phyloP scores from a whole-genome alignment of 2,329 filamentous ascomycete genomes.

The Fusarium foetens region DNA sequence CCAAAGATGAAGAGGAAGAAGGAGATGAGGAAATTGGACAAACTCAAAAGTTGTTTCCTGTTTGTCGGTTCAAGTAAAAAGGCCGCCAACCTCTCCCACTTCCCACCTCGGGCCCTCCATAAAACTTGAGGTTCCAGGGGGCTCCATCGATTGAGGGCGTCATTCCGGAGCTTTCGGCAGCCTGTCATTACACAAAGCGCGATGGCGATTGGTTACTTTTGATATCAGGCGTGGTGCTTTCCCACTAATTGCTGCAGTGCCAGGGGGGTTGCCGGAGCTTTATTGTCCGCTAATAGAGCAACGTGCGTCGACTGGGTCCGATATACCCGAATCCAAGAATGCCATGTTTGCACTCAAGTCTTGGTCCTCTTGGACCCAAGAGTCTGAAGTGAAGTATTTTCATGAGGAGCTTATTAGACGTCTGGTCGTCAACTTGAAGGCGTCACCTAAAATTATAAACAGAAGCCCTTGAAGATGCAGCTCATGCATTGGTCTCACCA shows the following conservation, averaged over 20 bases:
- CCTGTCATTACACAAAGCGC: constrained; percentile 21
- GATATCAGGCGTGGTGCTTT: constrained; percentile 3
- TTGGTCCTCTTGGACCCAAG: not conserved
- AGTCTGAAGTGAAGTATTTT: not conserved
- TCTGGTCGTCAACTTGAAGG: not conserved
- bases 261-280: constrained; percentile 13
- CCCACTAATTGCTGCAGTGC: constrained; percentile 11
- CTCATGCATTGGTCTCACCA: not conserved
- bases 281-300: constrained; percentile 31
- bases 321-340: constrained; percentile 27
- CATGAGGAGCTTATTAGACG: not conserved
- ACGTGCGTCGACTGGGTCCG: constrained; percentile 21
- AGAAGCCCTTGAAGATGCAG: not conserved
- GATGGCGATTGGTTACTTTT: constrained; percentile 11
- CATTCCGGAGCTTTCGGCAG: constrained; percentile 38
- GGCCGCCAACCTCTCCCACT: constrained; percentile 1
- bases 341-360: constrained; percentile 1
- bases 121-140: constrained; percentile 13
- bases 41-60: constrained; percentile 16
- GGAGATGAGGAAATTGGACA: constrained; percentile 4
- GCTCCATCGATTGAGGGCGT: constrained; percentile 21
- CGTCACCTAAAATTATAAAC: no score
- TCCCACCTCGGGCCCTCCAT: not conserved
- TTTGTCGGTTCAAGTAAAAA: constrained; percentile 11
- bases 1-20: not conserved